phyloP scores from a whole-genome alignment of 208 protist species.

The Leishmania aethiopica region DNA sequence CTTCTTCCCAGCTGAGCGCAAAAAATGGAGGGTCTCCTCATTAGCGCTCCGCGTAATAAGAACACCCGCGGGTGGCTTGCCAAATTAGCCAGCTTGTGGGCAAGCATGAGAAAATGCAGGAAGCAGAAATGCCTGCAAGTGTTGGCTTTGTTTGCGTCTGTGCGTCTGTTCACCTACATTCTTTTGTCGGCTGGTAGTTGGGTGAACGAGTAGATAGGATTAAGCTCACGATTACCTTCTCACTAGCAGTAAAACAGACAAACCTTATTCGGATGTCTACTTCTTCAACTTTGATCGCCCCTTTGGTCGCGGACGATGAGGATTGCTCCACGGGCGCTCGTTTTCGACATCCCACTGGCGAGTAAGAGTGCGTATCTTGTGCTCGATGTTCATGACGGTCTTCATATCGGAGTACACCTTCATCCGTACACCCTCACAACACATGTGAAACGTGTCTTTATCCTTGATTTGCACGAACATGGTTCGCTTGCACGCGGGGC shows the following conservation, averaged over 20 bases:
- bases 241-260: constrained; percentile 10
- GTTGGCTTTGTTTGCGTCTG: too few species aligned
- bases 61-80: background rate
- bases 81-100: background rate
- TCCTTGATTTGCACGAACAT: constrained; percentile 62
- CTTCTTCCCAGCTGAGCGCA: background rate
- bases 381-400: constrained; percentile 80
- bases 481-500: constrained; percentile 73
- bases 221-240: background rate
- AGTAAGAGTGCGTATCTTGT: constrained; percentile 49
- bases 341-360: constrained; percentile 87
- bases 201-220: background rate
- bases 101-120: background rate
- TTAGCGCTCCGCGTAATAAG: background rate
- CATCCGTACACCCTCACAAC: constrained; percentile 83
- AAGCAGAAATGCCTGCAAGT: background rate
- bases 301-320: constrained; percentile 84
- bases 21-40: background rate
- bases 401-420: constrained; percentile 77
- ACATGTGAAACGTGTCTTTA: constrained; percentile 81
- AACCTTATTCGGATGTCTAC: constrained; percentile 14
- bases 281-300: constrained; percentile 90
- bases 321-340: constrained; percentile 76
- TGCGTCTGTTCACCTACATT: too few species aligned
- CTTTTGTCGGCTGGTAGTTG: background rate